Evolutionary conservation across 164 flowering plant species (phyloP), one percentile per base, ranked within the genome.

Genomic region (Pachysandra terminalis): DNA sequence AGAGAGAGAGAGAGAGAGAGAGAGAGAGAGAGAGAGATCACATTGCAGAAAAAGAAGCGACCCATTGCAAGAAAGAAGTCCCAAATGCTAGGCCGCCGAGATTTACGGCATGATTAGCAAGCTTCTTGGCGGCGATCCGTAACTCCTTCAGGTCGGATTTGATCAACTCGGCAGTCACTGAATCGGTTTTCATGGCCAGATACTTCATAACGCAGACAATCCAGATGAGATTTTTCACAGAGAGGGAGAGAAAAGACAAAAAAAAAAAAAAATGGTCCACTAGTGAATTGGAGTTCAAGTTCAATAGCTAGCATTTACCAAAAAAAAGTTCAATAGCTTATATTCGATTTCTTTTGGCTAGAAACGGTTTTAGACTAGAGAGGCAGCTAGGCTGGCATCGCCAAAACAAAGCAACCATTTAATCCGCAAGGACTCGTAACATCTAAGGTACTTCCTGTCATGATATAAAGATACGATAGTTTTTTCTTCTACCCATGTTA

Each of bases 21-120:
- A 66, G 23, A 62, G 64, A 28, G 66, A 59, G 56, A 69, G 37
- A 26, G 37, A 37, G 22, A 32, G 32, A 83, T 68, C 75, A 92
- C 98, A 92, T 90, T 2, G 97, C 97, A 48, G 97, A 85, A 57
- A 87, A 57, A 27, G 90, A 77, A 78, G 98, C 92, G 16, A 90
- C 22, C 97, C 94, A 95, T 80, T 84, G 76, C 58, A 95, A 87
- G 56, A 95, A 73, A 5, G 87, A n/a, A 58, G 97, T 84, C 1
- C 89, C 96, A 57, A 89, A 68, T 2, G 87, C 89, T 6, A 81
- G 72, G 25, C 85, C 77, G 1, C 86, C 87, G 19, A 91, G 89
- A 75, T 41, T 73, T 68, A 83, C n/a, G 21, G 87, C 85, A 74
- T 95, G 83, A 59, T 72, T 73, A 3, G 85, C 92, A 12, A 92